These are phyloP conservation scores for Aspergillus baeticus DNA, from an alignment of 495 filamentous ascomycete genomes.

Conservation along the genomic window DNA sequence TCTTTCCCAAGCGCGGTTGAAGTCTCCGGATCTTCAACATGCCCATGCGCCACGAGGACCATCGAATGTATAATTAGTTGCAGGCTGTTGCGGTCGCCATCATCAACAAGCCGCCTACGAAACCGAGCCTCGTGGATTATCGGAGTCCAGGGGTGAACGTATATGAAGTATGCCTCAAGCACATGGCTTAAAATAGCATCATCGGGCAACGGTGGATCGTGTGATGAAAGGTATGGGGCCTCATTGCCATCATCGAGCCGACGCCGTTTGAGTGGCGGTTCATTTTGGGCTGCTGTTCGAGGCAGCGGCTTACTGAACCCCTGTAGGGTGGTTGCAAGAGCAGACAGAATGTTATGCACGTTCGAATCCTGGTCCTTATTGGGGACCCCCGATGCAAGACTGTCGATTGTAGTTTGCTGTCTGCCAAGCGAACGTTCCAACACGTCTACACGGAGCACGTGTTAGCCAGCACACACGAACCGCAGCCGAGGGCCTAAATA, in stretches of 20 bases:
- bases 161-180: conserved; percentile 29
- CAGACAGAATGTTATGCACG: background rate
- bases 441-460: background rate
- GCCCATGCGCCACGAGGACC: conserved; percentile 22
- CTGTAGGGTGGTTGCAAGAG: background rate
- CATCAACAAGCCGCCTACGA: conserved; percentile 16
- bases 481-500: background rate
- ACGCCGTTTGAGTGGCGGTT: no score
- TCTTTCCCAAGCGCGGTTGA: background rate
- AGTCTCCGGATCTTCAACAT: conserved; percentile 12
- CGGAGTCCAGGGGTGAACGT: conserved; percentile 40
- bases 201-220: conserved; percentile 14
- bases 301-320: no score
- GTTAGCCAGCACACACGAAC: background rate
- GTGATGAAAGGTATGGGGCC: background rate
- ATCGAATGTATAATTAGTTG: conserved; percentile 34
- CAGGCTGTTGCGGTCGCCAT: conserved; percentile 16
- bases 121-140: conserved; percentile 35
- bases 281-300: no score
- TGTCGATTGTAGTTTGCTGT: conserved; percentile 17
- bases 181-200: conserved; percentile 20
- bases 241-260: background rate
- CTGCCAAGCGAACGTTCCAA: conserved; percentile 5
- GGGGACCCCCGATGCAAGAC: conserved; percentile 18
- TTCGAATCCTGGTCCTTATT: background rate